Base-by-base conservation (phyloP, 257 asterid species). In the Verbena officinalis region DNA sequence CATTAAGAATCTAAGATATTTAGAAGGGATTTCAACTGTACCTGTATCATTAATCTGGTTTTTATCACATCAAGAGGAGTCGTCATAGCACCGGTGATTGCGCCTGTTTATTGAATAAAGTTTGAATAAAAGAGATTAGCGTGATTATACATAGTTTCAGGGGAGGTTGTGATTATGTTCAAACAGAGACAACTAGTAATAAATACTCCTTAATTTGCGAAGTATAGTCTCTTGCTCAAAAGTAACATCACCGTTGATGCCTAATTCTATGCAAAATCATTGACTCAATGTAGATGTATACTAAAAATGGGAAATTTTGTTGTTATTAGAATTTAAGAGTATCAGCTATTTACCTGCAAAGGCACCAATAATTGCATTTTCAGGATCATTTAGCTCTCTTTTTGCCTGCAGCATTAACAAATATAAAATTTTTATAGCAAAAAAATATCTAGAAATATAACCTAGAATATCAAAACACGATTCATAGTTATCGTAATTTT, bases 11-110 rank as follows among this genome's bases (percentile, higher is more conserved):
- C n/a, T n/a, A n/a, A 40, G 23, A 48, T 45, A 56, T 22, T 39
- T 19, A 49, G 51, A 12, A 30, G 4, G 67, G 19, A 40, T 5
- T 0, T 20, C 12, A 9, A 55, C 60, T 52, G 31, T 55, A 86
- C 95, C 91, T 83, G 95, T 52, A 86, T 51, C 95, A 86, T 86
- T 67, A 86, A 50, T 76, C 91, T 78, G 43, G 95, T 86, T 69
- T 86, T 86, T 51, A 86, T 78, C 51, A 83, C 91, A 61, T 86
- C 95, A 13, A 86, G 83, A 15, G 95, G 95, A 75, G 87, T 86
- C 19, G 95, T 86, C 40, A 86, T 36, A 36, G 91, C 88, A 40
- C 95, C 95, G 0, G 86, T 81, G 17, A 86, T 78, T 40, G 95
- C 91, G 59, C 95, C 95, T 86, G 73, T 36, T 36, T 7, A 36